A percentile compares a stretch with the other conserved stretches of the same genome.
Evolutionary conservation across 179 eudicot species (phyloP).

Genomic region (Beta macrorhiza): DNA sequence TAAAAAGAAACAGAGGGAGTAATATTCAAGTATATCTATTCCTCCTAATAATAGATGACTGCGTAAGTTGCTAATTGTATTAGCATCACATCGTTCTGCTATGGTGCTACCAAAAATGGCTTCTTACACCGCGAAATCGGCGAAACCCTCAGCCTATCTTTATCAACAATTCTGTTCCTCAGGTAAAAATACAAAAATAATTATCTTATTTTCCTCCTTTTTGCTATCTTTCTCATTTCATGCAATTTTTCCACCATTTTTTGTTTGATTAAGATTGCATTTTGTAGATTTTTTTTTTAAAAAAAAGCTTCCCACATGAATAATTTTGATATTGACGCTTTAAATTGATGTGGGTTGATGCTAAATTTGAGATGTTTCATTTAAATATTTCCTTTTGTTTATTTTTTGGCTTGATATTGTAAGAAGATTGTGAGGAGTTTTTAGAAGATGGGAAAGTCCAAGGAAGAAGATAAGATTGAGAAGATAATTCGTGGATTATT

Average conservation of each 20-base stretch:
- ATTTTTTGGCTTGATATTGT: slow-evolving; percentile 1
- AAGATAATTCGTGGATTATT: slow-evolving; percentile 64
- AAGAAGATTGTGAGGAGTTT: neutral
- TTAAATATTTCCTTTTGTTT: neutral
- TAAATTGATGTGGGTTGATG: slow-evolving; percentile 5
- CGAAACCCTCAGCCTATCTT: slow-evolving; percentile 19
- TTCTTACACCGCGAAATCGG: slow-evolving; percentile 23
- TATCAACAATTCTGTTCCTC: slow-evolving; percentile 15
- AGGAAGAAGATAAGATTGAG: slow-evolving; percentile 66
- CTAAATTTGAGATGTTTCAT: slow-evolving; percentile 11
- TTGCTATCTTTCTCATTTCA: neutral
- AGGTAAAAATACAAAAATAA: slow-evolving; percentile 1
- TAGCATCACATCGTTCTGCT: neutral
- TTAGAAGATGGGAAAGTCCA: slow-evolving; percentile 35
- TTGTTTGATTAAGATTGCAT: neutral
- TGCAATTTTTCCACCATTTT: neutral
- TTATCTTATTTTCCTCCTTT: neutral
- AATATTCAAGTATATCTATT: no score
- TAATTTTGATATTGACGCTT: neutral
- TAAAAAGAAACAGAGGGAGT: no score
- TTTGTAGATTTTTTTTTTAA: neutral
- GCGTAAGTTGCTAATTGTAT: neutral
- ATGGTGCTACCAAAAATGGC: slow-evolving; percentile 25
- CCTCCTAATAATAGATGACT: no score
- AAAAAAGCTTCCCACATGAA: slow-evolving; percentile 10